Evolutionary conservation across 148 eudicot species (phyloP).

Genomic region (Rhododendron kiyosumense): DNA sequence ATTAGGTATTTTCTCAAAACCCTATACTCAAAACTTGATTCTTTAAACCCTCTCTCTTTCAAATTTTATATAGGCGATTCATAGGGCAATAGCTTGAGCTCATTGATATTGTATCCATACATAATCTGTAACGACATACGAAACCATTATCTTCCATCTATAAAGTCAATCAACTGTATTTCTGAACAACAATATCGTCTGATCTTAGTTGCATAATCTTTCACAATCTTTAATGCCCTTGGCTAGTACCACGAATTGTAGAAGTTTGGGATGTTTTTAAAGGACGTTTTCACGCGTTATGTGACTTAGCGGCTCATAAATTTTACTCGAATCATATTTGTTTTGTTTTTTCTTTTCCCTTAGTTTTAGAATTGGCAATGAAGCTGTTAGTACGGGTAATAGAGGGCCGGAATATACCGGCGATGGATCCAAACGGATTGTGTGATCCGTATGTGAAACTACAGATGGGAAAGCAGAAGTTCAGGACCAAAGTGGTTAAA

Average conservation of each 20-base stretch:
- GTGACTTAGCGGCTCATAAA: not conserved
- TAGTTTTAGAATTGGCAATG: slow-evolving; percentile 20
- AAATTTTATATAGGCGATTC: not conserved
- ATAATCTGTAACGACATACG: not conserved
- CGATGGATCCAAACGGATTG: slow-evolving; percentile 85
- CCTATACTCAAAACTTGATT: not conserved
- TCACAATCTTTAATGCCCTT: not conserved
- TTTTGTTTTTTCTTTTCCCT: not conserved
- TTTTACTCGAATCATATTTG: not conserved
- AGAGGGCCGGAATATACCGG: slow-evolving; percentile 80
- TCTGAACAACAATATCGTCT: not conserved
- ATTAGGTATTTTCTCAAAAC: not conserved
- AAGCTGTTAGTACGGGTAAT: slow-evolving; percentile 58
- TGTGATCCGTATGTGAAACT: slow-evolving; percentile 92
- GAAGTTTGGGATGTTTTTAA: not conserved
- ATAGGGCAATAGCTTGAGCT: not conserved
- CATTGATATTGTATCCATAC: not conserved
- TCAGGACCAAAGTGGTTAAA: slow-evolving; percentile 71
- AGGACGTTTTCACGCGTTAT: not conserved
- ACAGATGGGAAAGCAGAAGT: slow-evolving; percentile 68
- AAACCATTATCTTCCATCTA: not conserved
- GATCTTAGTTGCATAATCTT: not conserved
- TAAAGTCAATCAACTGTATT: not conserved
- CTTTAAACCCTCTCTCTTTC: not conserved
- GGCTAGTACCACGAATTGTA: not conserved